Conservation (phyloP, 1,284 basidiomycete genomes). For the Heterobasidion irregulare region DNA sequence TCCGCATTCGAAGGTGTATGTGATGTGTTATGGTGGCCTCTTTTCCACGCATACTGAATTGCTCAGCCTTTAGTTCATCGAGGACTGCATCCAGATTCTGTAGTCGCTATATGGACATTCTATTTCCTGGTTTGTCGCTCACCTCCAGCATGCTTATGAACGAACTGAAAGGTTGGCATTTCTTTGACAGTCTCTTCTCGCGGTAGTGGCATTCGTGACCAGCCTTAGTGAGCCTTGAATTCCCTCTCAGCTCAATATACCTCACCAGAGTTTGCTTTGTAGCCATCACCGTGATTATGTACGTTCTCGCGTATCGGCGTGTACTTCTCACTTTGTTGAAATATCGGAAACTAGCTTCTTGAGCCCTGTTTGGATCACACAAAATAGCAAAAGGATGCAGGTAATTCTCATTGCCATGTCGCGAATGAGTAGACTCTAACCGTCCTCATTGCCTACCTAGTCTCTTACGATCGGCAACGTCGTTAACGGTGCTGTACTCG, state of each 20-base stretch:
- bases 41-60: not conserved
- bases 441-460: not conserved
- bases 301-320: not conserved
- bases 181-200: not conserved
- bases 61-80: not conserved
- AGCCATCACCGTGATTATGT: not conserved
- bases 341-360: not conserved
- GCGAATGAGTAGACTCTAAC: not conserved
- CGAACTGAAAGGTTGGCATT: not conserved
- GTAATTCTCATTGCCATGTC: not conserved
- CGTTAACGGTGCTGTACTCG: not conserved
- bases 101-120: not conserved
- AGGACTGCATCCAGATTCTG: not conserved
- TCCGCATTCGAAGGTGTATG: not conserved
- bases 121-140: not conserved
- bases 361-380: not conserved
- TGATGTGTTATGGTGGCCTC: not conserved
- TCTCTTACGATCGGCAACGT: not conserved
- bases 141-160: not conserved
- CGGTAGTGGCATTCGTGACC: not conserved
- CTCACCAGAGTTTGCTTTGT: not conserved
- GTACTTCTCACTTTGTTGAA: not conserved
- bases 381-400: not conserved
- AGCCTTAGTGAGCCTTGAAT: not conserved
- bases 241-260: not conserved